phyloP scores from a whole-genome alignment of 495 filamentous ascomycete genomes.

The Polyplosphaeria fusca region DNA sequence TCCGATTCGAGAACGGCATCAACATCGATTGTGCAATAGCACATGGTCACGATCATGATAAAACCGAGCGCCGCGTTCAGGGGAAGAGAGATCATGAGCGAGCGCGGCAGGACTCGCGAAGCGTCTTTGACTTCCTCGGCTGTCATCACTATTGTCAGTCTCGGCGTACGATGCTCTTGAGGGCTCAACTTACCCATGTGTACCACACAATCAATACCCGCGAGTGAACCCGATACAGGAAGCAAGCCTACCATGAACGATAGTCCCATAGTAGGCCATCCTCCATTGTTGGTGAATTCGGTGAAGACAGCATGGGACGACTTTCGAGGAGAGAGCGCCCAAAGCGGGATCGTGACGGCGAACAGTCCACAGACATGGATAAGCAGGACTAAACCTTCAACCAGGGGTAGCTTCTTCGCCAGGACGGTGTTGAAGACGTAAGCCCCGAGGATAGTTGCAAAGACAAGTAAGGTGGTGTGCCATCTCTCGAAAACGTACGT shows the following conservation, averaged over 20 bases:
- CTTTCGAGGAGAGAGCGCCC: constrained; percentile 37
- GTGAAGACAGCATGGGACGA: constrained; percentile 35
- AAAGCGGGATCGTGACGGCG: constrained; percentile 56
- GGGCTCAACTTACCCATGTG: neutral
- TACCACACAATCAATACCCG: neutral
- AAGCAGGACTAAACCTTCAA: constrained; percentile 57
- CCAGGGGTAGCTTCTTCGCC: constrained; percentile 51
- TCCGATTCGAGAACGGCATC: constrained; percentile 28
- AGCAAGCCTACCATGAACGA: constrained; percentile 55
- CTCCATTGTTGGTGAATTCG: constrained; percentile 50
- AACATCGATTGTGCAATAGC: constrained; percentile 45
- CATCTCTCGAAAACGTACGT: constrained; percentile 49
- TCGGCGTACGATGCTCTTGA: constrained; percentile 2
- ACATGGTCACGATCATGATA: constrained; percentile 6
- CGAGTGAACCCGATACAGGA: constrained; percentile 42
- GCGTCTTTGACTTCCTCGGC: constrained; percentile 36
- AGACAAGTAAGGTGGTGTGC: constrained; percentile 57
- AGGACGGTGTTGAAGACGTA: constrained; percentile 58
- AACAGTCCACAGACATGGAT: constrained; percentile 62
- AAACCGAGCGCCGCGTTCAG: constrained; percentile 32
- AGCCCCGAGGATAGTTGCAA: constrained; percentile 49
- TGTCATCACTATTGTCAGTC: constrained; percentile 26
- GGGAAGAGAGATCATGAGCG: constrained; percentile 32
- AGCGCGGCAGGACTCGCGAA: constrained; percentile 18
- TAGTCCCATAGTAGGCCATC: constrained; percentile 51